These are phyloP conservation scores for Agrocybe pediades DNA, from an alignment of 768 basidiomycete species.

Conservation along the genomic window DNA sequence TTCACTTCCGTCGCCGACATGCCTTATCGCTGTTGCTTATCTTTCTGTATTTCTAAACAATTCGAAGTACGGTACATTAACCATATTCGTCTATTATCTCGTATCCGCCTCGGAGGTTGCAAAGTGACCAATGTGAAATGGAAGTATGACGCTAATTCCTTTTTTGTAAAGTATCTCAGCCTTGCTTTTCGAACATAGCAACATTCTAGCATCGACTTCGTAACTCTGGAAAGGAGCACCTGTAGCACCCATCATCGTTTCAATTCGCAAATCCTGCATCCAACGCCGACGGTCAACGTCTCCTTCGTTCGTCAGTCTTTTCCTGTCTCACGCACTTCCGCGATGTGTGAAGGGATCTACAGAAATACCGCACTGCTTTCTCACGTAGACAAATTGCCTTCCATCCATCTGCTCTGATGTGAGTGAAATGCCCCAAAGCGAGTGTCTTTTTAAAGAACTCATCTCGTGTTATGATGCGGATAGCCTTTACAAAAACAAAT, in stretches of 20 bases:
- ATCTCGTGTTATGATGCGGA: not conserved
- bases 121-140: no score
- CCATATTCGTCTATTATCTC: not conserved
- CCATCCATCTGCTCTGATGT: not conserved
- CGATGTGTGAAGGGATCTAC: not conserved
- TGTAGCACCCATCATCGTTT: no score
- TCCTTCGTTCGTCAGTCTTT: no score
- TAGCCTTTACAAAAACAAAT: not conserved
- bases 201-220: no score
- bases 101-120: not conserved
- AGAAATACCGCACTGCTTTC: not conserved
- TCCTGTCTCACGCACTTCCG: not conserved
- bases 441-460: not conserved
- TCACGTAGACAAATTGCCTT: not conserved
- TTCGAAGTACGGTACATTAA: not conserved
- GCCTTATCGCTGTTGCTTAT: not conserved
- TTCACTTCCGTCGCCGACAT: not conserved
- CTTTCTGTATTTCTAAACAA: not conserved
- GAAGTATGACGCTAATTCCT: no score
- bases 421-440: not conserved
- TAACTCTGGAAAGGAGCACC: no score
- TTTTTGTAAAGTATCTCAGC: no score
- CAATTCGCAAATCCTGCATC: no score
- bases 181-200: no score
- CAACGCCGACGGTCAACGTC: no score